These are phyloP conservation scores for Herpetomonas samuelpessoai DNA, from an alignment of 208 protist genomes.

Conservation along the genomic window DNA sequence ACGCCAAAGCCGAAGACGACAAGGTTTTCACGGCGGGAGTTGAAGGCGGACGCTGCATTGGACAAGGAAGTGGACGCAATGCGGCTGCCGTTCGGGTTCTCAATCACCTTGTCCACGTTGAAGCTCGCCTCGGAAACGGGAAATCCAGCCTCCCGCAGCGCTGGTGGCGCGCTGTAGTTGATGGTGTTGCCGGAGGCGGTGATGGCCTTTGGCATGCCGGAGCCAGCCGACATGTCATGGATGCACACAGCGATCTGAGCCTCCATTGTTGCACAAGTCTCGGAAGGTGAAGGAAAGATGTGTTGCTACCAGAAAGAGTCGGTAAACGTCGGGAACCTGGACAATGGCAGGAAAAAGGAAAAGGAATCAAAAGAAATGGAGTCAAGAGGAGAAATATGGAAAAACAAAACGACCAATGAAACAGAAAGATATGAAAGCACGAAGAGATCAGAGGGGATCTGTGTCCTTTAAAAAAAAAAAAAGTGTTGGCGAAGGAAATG, in stretches of 20 bases:
- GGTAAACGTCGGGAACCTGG: slow-evolving; percentile 4
- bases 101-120: slow-evolving; percentile 50
- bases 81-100: slow-evolving; percentile 32
- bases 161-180: slow-evolving; percentile 48
- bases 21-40: slow-evolving; percentile 63
- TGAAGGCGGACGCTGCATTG: slow-evolving; percentile 47
- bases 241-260: slow-evolving; percentile 67
- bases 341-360: neutral
- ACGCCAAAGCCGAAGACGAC: slow-evolving; percentile 86
- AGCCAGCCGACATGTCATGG: slow-evolving; percentile 43
- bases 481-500: neutral
- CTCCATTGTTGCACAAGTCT: slow-evolving; percentile 39
- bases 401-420: slow-evolving; percentile 5
- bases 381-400: slow-evolving; percentile 3
- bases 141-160: slow-evolving; percentile 62
- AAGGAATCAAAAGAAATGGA: neutral
- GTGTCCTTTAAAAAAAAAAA: slow-evolving; percentile 10
- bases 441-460: slow-evolving; percentile 6
- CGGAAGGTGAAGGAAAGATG: neutral
- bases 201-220: slow-evolving; percentile 36
- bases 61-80: slow-evolving; percentile 33
- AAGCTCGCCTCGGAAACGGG: slow-evolving; percentile 66
- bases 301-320: neutral
- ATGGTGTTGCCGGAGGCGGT: slow-evolving; percentile 46
- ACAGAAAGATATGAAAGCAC: slow-evolving; percentile 1